These are phyloP conservation scores for Eragrostis tef DNA, from an alignment of 202 grass and related monocot species.

Conservation along the genomic window DNA sequence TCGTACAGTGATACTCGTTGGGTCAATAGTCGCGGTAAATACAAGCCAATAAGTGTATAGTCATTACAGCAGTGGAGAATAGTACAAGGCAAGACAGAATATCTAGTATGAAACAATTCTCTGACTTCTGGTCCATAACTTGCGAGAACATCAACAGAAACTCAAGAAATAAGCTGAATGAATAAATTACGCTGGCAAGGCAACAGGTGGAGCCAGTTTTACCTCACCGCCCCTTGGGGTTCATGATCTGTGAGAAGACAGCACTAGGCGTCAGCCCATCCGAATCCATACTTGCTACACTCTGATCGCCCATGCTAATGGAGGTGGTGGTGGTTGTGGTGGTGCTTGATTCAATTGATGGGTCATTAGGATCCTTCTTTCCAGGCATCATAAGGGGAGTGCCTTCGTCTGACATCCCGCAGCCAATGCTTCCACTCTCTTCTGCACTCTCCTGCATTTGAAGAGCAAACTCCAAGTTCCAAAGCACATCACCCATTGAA, in stretches of 20 bases:
- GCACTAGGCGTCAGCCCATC: slow-evolving; percentile 82
- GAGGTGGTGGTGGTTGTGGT: slow-evolving; percentile 74
- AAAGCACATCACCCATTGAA: slow-evolving; percentile 93
- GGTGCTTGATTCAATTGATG: slow-evolving; percentile 68
- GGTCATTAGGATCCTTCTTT: slow-evolving; percentile 76
- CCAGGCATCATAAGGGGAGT: slow-evolving; percentile 60
- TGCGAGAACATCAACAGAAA: slow-evolving; percentile 43
- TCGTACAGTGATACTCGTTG: slow-evolving; percentile 30
- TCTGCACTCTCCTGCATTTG: slow-evolving; percentile 86
- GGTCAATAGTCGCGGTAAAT: slow-evolving; percentile 52
- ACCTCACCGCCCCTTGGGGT: slow-evolving; percentile 95
- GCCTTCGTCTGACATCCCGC: slow-evolving; percentile 68
- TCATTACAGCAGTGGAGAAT: slow-evolving; percentile 53
- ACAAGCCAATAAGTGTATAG: slow-evolving; percentile 48
- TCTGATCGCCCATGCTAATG: slow-evolving; percentile 73
- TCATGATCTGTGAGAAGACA: slow-evolving; percentile 98
- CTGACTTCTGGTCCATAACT: slow-evolving; percentile 48
- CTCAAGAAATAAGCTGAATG: slow-evolving; percentile 54
- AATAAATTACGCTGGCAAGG: slow-evolving; percentile 51
- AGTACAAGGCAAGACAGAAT: slow-evolving; percentile 46
- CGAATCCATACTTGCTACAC: slow-evolving; percentile 73
- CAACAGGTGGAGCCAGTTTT: slow-evolving; percentile 31
- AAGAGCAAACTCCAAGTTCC: slow-evolving; percentile 96
- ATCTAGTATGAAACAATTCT: slow-evolving; percentile 61
- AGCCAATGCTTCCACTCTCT: slow-evolving; percentile 68